Percentiles rank a stretch among this genome's conserved stretches.
These are phyloP conservation scores for Aspergillus tamarii DNA, from an alignment of 2,329 filamentous ascomycete species.

Conservation along the genomic window DNA sequence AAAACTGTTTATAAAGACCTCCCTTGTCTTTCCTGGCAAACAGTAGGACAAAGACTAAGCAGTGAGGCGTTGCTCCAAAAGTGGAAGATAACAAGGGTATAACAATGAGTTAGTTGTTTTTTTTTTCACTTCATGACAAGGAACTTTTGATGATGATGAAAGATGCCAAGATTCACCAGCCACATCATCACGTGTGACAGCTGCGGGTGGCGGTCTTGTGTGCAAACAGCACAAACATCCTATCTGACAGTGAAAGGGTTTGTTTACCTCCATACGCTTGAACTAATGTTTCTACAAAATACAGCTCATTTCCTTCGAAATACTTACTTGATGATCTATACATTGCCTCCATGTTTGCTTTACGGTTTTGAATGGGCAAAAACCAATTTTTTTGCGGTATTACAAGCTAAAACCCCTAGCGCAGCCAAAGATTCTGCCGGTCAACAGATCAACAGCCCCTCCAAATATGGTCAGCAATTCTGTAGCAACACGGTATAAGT, in stretches of 20 bases:
- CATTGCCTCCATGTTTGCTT: background rate
- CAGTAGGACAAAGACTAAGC: background rate
- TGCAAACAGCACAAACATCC: background rate
- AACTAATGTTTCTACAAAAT: background rate
- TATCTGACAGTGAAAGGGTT: no score
- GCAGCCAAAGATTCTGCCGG: background rate
- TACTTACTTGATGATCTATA: background rate
- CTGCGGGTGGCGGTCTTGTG: background rate
- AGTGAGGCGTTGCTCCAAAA: background rate
- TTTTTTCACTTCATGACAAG: slow-evolving; percentile 5
- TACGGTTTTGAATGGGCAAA: no score
- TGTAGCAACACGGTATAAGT: background rate
- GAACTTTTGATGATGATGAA: slow-evolving; percentile 25
- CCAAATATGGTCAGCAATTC: background rate
- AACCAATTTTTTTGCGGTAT: no score
- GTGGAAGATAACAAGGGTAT: background rate
- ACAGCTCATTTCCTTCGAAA: background rate
- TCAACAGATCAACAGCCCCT: background rate
- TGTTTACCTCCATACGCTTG: no score
- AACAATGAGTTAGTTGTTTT: slow-evolving; percentile 2
- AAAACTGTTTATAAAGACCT: slow-evolving; percentile 7
- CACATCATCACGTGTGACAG: slow-evolving; percentile 20
- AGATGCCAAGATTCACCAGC: slow-evolving; percentile 21
- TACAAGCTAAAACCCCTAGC: background rate
- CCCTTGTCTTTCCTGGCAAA: background rate